phyloP scores from a whole-genome alignment of 2,329 filamentous ascomycete genomes.

The Venturia asperata region DNA sequence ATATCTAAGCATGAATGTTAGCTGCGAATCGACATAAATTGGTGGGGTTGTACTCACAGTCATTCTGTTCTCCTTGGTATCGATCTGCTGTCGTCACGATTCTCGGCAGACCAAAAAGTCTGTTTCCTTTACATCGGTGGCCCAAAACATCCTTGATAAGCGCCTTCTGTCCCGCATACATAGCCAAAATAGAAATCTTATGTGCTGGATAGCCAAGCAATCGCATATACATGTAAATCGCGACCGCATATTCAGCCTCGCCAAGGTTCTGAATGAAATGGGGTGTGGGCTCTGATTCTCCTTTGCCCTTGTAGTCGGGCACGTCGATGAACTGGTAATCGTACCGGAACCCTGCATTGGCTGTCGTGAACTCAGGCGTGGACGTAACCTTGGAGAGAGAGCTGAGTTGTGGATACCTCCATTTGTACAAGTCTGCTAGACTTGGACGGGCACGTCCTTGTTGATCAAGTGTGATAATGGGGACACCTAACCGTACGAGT shows the following conservation, averaged over 20 bases:
- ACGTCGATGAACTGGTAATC: slow-evolving; percentile 98
- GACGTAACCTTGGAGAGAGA: slow-evolving; percentile 70
- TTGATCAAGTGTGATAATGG: slow-evolving; percentile 79
- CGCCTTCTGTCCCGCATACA: slow-evolving; percentile 86
- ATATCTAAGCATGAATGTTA: slow-evolving; percentile 54
- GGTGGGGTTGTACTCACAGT: slow-evolving; percentile 59
- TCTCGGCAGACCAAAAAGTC: slow-evolving; percentile 81
- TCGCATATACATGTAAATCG: slow-evolving; percentile 95
- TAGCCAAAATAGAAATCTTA: slow-evolving; percentile 82
- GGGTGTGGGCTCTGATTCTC: slow-evolving; percentile 81
- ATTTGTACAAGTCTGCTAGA: slow-evolving; percentile 84
- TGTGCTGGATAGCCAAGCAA: slow-evolving; percentile 81
- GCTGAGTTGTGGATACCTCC: slow-evolving; percentile 77
- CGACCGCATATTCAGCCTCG: slow-evolving; percentile 94
- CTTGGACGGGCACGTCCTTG: slow-evolving; percentile 85
- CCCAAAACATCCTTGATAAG: slow-evolving; percentile 79
- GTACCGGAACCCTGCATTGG: slow-evolving; percentile 86
- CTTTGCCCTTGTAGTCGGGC: slow-evolving; percentile 80
- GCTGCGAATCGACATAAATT: background rate
- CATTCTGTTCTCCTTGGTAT: slow-evolving; percentile 98
- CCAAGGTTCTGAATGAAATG: slow-evolving; percentile 96
- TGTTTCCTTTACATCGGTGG: slow-evolving; percentile 75
- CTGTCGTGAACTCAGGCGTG: slow-evolving; percentile 63
- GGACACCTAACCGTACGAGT: slow-evolving; percentile 85
- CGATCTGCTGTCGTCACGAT: slow-evolving; percentile 95